phyloP scores from a whole-genome alignment of 208 protist species.

The Histomonas meleagridis region DNA sequence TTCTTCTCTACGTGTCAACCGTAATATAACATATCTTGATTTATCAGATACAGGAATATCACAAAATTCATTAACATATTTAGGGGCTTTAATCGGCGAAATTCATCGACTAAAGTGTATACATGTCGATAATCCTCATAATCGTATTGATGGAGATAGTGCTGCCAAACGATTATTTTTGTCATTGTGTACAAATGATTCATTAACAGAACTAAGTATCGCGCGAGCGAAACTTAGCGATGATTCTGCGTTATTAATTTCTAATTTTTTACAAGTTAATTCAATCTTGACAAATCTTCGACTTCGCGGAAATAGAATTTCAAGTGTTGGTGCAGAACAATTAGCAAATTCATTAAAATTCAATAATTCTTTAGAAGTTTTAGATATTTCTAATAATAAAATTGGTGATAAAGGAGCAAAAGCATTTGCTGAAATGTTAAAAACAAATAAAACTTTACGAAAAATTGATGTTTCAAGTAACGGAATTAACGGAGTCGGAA shows the following conservation, averaged over 20 bases:
- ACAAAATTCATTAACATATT: background rate
- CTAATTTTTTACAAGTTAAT: background rate
- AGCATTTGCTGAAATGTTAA: conserved; percentile 24
- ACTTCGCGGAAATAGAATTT: background rate
- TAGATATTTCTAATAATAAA: conserved; percentile 7
- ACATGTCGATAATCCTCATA: background rate
- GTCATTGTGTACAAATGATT: background rate
- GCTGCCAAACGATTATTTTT: background rate
- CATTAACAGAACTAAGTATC: background rate
- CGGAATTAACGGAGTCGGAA: background rate
- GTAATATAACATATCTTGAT: background rate
- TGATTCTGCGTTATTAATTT: background rate
- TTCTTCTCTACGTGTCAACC: background rate
- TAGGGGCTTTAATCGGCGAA: background rate
- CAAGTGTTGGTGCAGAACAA: background rate
- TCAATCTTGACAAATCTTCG: background rate
- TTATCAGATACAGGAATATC: conserved; percentile 6
- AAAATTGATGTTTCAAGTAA: background rate
- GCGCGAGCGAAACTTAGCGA: background rate
- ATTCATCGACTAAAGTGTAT: background rate
- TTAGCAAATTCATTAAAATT: background rate
- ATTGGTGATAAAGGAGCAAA: conserved; percentile 12
- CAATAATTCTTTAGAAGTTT: background rate
- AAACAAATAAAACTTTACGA: background rate
- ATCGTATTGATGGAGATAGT: background rate